Evolutionary conservation across 352 stramenopile genomes (phyloP), one percentile per base, ranked within the genome.

Genomic region (Phytophthora aleatoria): DNA sequence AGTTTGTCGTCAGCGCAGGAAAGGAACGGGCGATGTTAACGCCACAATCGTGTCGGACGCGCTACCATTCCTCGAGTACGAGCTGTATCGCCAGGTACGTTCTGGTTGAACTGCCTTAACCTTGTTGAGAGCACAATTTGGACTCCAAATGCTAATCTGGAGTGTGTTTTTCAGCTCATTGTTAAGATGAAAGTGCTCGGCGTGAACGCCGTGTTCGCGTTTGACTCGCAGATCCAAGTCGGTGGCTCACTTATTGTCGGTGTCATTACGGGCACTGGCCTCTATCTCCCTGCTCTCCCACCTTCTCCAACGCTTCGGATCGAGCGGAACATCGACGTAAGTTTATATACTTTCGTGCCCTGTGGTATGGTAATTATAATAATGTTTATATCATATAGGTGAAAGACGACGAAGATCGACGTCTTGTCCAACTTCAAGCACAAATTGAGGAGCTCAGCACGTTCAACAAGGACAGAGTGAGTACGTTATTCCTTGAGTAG

Each of bases 31-130:
- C 3, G 97, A 99, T 63, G 90, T 91, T 20, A 98, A 99, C 71
- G 97, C 97, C 8, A 97, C 98, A 11, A 95, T 96, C 52, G 94
- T 99, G 2, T 98, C 91, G 4, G 94, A 99, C 66, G 95, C 93
- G 8, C 82, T 99, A 3, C 96, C 97, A n/a, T 99, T 99, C 61
- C 73, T 99, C 24, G 97, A 99, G 65, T 99, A 99, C 65, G 96
- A 99, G 59, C 80, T 99, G 5, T 97, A 98, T 79, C 92, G 97
- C 13, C 97, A 99, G 82, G 85, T 99, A 58, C 3, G 45, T 33
- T 61, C 10, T 51, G 11, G 10, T 20, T 38, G 50, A 42, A 30
- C 28, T 51, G 7, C 24, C n/a, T 28, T 35, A 16, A 35, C 3
- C 11, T 30, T 50, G 24, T 5, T 12, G 13, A 28, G 31, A 30